These are phyloP conservation scores for Dactylellina haptotyla DNA, from an alignment of 2,329 filamentous ascomycete genomes.

Conservation along the genomic window DNA sequence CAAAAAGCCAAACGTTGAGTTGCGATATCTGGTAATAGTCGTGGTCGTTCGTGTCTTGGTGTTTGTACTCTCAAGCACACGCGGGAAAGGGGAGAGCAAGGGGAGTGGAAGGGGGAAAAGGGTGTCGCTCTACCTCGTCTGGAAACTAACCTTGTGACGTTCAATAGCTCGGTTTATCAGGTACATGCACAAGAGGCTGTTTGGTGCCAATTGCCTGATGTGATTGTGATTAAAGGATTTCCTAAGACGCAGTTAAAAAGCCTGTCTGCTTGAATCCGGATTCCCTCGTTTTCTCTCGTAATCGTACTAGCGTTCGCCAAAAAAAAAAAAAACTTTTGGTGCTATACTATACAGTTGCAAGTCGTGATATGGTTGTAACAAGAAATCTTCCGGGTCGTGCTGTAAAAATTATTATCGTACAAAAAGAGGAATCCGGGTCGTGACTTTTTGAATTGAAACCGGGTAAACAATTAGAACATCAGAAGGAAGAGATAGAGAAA, in stretches of 20 bases:
- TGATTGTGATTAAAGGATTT: conserved; percentile 47
- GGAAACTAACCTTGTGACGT: conserved; percentile 17
- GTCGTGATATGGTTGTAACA: conserved; percentile 39
- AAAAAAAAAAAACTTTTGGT: conserved; percentile 12
- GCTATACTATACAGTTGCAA: conserved; percentile 26
- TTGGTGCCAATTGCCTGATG: conserved; percentile 37
- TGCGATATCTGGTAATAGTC: not conserved
- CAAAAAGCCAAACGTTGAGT: not conserved
- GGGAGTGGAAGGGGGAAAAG: conserved; percentile 10
- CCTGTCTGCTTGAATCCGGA: conserved; percentile 26
- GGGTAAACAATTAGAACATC: not conserved
- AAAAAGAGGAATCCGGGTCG: conserved; percentile 5
- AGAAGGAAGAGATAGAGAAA: conserved; percentile 27
- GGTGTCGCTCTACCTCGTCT: not conserved
- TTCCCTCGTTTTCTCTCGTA: conserved; percentile 27
- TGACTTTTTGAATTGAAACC: not conserved
- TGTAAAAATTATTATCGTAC: conserved; percentile 4
- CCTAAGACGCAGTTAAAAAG: conserved; percentile 45
- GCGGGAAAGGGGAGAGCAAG: not conserved
- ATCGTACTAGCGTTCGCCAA: conserved; percentile 38
- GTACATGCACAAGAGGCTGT: conserved; percentile 5
- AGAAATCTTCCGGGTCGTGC: conserved; percentile 6
- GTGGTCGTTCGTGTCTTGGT: not conserved
- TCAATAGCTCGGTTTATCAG: conserved; percentile 19
- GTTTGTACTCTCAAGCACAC: no score